Base-by-base conservation (phyloP, 2,329 filamentous ascomycete genomes). In the Cordyceps farinosa region DNA sequence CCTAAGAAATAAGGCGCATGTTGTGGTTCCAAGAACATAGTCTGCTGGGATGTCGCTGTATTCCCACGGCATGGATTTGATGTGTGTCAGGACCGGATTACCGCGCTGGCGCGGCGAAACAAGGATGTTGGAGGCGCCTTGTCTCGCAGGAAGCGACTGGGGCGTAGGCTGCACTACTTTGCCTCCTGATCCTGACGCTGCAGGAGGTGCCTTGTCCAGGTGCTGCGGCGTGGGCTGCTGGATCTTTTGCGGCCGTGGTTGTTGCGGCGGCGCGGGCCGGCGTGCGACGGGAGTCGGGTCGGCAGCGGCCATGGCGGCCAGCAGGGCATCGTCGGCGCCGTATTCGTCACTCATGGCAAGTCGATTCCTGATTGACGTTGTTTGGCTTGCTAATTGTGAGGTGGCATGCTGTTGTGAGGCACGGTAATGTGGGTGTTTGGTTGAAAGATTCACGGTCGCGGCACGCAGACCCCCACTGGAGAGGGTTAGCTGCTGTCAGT, bases 21-120 rank as follows among this genome's bases (percentile, higher is more conserved):
- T 96, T 0, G 92, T 96, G 48, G 85, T 74, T 0, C 95, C 94
- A 30, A 98, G 81, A 9, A 94, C 89, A 74, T 96, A 99, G 77
- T 99, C 95, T 38, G 94, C 91, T 1, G 90, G 89, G n/a, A 97
- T 97, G 71, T 98, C 94, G 66, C 91, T 93, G 76, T 97, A 98
- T 76, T 99, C 95, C 95, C 95, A 99, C 0, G 92, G 86, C 64
- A 96, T 82, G 1, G 90, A 88, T 65, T 89, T 88, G 69, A 99
- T 85, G 75, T 89, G 87, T 61, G 91, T 90, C 36, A 99, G 80
- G 56, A 98, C 90, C 0, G 95, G 95, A 70, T 99, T 99, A 66
- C 94, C 95, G 76, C 96, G 96, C 75, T 99, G 93, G 47, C 93
- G 87, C 17, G 91, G 89, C 42, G 93, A 97, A 36, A 98, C 93